Evolutionary conservation across 768 basidiomycete species (phyloP).

Genomic region (Exidia glandulosa): DNA sequence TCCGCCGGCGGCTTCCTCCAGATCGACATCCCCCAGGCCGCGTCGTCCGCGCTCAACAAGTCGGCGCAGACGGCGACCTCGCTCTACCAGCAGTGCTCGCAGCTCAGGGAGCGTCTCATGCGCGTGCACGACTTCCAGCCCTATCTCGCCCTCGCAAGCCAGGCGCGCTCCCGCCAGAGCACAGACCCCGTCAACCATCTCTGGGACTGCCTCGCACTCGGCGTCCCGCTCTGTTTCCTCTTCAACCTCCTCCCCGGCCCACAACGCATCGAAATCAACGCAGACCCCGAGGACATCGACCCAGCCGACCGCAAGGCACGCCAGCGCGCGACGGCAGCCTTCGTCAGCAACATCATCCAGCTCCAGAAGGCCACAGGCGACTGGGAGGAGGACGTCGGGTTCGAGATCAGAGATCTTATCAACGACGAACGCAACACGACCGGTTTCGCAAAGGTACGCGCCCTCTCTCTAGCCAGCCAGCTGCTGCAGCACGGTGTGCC

Average conservation of each 20-base stretch:
- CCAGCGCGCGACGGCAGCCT: conserved; percentile 85
- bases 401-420: conserved; percentile 85
- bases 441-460: conserved; percentile 82
- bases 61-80: conserved; percentile 78
- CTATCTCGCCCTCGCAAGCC: conserved; percentile 12
- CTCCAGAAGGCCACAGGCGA: conserved; percentile 33
- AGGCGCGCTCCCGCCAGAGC: conserved; percentile 47
- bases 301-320: conserved; percentile 66
- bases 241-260: conserved; percentile 68
- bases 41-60: conserved; percentile 85
- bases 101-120: conserved; percentile 63
- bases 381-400: conserved; percentile 60
- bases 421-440: conserved; percentile 73
- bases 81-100: conserved; percentile 85
- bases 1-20: conserved; percentile 47
- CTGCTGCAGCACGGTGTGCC: too few species aligned
- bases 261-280: conserved; percentile 39
- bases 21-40: conserved; percentile 64
- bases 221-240: conserved; percentile 89
- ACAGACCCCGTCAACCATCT: conserved; percentile 91
- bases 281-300: conserved; percentile 40
- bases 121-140: conserved; percentile 62
- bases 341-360: conserved; percentile 77
- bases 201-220: conserved; percentile 89
- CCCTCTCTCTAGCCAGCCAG: conserved; percentile 1